phyloP scores from a whole-genome alignment of 768 basidiomycete species.

The Boletus rubroflammeus region DNA sequence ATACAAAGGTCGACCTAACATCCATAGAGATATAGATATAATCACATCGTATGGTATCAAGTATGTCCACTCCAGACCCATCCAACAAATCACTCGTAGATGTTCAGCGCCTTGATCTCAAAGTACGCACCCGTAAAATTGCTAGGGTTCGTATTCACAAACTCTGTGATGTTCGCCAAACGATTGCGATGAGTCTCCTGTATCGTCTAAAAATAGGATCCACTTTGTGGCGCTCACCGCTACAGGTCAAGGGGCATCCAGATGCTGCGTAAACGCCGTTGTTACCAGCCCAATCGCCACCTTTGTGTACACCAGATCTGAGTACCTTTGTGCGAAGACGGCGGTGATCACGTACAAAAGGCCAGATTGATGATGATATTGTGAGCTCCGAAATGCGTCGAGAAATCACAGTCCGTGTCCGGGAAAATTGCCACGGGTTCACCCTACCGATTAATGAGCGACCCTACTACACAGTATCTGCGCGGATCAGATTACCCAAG shows the following conservation, averaged over 20 bases:
- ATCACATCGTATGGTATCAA: not conserved
- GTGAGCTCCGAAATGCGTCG: slow-evolving; percentile 47
- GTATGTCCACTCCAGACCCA: not conserved
- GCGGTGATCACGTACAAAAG: slow-evolving; percentile 10
- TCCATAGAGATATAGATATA: not conserved
- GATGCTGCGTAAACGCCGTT: slow-evolving; percentile 12
- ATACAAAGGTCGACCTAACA: not conserved
- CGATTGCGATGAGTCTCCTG: not conserved
- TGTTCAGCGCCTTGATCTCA: slow-evolving; percentile 4
- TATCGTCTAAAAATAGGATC: not conserved
- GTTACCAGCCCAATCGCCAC: slow-evolving; percentile 25
- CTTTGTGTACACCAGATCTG: slow-evolving; percentile 1
- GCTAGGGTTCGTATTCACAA: not conserved
- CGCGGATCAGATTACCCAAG: slow-evolving; percentile 15
- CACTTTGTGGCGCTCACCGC: slow-evolving; percentile 14
- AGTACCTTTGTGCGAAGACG: slow-evolving; percentile 4
- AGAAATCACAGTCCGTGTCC: slow-evolving; percentile 54
- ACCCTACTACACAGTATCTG: not conserved
- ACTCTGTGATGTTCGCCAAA: not conserved
- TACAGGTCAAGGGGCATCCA: slow-evolving; percentile 26
- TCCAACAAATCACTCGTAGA: not conserved
- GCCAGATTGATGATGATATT: slow-evolving; percentile 39
- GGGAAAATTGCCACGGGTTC: slow-evolving; percentile 61
- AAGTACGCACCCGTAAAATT: slow-evolving; percentile 3
- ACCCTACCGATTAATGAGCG: slow-evolving; percentile 37